These are phyloP conservation scores for Cladorrhinum sp. DNA, from an alignment of 2,329 filamentous ascomycete genomes.

Conservation along the genomic window DNA sequence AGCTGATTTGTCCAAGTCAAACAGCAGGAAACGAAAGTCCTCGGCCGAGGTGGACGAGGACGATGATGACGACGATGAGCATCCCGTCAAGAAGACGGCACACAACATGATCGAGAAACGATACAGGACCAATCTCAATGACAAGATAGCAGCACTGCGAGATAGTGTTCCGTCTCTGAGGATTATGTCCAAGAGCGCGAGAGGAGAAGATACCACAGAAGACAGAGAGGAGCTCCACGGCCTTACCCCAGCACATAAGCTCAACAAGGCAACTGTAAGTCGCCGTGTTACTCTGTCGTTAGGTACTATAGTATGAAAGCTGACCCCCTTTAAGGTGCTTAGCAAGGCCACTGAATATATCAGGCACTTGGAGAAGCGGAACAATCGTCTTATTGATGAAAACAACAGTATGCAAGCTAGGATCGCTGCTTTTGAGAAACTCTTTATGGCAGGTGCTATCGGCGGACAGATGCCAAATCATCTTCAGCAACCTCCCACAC, in stretches of 20 bases:
- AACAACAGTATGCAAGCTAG: slow-evolving; percentile 75
- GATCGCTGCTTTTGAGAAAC: slow-evolving; percentile 71
- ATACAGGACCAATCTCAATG: slow-evolving; percentile 93
- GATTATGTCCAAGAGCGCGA: slow-evolving; percentile 72
- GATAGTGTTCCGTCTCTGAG: slow-evolving; percentile 90
- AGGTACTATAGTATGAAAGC: not conserved
- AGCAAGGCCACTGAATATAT: slow-evolving; percentile 98
- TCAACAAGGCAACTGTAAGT: slow-evolving; percentile 92
- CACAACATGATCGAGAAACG: slow-evolving; percentile 99
- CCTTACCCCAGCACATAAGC: slow-evolving; percentile 81
- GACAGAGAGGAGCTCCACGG: slow-evolving; percentile 80
- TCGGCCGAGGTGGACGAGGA: slow-evolving; percentile 56
- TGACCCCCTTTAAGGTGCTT: slow-evolving; percentile 55
- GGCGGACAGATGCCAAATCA: slow-evolving; percentile 54
- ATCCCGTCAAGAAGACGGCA: slow-evolving; percentile 78
- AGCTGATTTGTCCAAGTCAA: slow-evolving; percentile 42
- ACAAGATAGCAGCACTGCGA: slow-evolving; percentile 89
- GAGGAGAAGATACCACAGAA: slow-evolving; percentile 65
- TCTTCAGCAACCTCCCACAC: slow-evolving; percentile 52
- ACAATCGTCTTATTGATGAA: slow-evolving; percentile 77
- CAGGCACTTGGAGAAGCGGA: slow-evolving; percentile 85
- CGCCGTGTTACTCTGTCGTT: not conserved
- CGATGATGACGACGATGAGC: slow-evolving; percentile 57
- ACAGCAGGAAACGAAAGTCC: slow-evolving; percentile 66
- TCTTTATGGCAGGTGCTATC: slow-evolving; percentile 76